Conservation (phyloP, 768 basidiomycete species). For the Naganishia kalamii region DNA sequence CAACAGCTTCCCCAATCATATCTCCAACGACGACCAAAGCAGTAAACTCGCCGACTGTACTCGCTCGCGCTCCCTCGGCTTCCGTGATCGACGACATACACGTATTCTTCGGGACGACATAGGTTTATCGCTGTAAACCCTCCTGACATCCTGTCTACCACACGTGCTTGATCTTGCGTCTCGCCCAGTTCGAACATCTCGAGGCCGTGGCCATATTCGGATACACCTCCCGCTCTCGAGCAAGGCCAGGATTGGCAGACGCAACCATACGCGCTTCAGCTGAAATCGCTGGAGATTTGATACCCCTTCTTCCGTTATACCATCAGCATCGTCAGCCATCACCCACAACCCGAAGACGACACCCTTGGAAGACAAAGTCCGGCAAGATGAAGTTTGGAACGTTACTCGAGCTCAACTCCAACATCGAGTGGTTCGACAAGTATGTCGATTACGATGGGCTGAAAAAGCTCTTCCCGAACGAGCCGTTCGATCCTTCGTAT, state of each 20-base stretch:
- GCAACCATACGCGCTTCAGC: neutral
- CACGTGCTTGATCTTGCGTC: neutral
- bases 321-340: neutral
- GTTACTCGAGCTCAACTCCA: conserved; percentile 46
- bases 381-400: conserved; percentile 36
- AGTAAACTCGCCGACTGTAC: neutral
- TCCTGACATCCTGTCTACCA: neutral
- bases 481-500: conserved; percentile 42
- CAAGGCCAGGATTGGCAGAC: neutral
- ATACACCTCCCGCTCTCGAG: neutral
- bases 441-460: conserved; percentile 48
- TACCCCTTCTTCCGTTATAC: conserved; percentile 19
- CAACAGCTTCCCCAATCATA: no score
- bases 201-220: neutral
- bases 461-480: conserved; percentile 47
- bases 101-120: neutral
- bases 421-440: conserved; percentile 47
- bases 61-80: neutral
- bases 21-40: no score
- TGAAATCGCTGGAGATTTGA: neutral
- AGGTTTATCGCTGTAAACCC: neutral
- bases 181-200: neutral
- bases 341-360: neutral
- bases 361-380: conserved; percentile 5
- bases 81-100: neutral